A percentile compares a stretch with the other conserved stretches of the same genome.
Evolutionary conservation across 2,329 filamentous ascomycete species (phyloP).

Genomic region (Aspergillus puulaauensis): DNA sequence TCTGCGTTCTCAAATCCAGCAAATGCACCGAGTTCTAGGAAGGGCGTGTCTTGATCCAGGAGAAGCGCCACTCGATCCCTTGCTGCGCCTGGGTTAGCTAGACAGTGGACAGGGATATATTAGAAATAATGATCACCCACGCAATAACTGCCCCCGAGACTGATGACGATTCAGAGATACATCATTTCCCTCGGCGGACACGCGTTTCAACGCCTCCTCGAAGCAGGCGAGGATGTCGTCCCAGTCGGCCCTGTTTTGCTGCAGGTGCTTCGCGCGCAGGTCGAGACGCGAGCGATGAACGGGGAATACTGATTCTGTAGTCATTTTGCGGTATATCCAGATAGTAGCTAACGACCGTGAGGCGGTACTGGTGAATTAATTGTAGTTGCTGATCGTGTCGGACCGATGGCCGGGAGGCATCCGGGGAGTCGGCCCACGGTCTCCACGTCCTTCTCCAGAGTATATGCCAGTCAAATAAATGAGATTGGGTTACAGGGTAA

Average conservation of each 20-base stretch:
- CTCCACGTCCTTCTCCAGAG: background rate
- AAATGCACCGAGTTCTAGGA: conserved; percentile 41
- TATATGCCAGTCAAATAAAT: background rate
- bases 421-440: conserved; percentile 12
- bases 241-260: conserved; percentile 22
- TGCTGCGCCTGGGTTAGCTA: conserved; percentile 21
- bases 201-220: conserved; percentile 26
- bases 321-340: conserved; percentile 3
- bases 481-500: background rate
- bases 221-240: conserved; percentile 35
- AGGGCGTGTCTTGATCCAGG: conserved; percentile 40
- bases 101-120: too few relatives aligned
- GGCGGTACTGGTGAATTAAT: background rate
- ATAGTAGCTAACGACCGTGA: background rate
- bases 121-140: conserved; percentile 11
- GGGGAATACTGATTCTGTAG: conserved; percentile 18
- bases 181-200: conserved; percentile 30
- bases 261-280: conserved; percentile 20
- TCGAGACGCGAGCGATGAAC: conserved; percentile 17
- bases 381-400: background rate
- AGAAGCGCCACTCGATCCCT: conserved; percentile 40
- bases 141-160: conserved; percentile 28
- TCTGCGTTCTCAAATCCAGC: conserved; percentile 35
- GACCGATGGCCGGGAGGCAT: background rate
- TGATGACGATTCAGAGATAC: conserved; percentile 30